These are phyloP conservation scores for Malus sieversii DNA, from an alignment of 306 rosid genomes.

Conservation along the genomic window DNA sequence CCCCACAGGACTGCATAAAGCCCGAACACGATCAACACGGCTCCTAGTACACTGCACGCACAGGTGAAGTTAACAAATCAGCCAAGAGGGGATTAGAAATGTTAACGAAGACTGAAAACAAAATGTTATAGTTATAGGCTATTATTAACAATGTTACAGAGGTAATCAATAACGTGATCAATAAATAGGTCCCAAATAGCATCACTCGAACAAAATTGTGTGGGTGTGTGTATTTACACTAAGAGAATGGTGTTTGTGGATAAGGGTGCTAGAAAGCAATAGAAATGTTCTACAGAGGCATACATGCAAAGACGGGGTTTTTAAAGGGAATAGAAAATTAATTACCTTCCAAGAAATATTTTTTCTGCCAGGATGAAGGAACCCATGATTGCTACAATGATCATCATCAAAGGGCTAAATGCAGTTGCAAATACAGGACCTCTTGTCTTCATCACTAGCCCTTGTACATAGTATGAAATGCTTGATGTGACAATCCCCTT, in stretches of 20 bases:
- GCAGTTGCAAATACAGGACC: constrained; percentile 95
- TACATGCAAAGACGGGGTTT: background rate
- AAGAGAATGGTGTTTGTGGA: too few species aligned
- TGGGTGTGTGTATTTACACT: background rate
- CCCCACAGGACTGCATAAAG: constrained; percentile 89
- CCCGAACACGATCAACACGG: constrained; percentile 61
- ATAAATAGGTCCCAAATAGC: background rate
- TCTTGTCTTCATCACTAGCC: constrained; percentile 66
- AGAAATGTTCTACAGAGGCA: too few species aligned
- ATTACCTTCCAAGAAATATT: constrained; percentile 77
- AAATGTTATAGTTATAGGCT: background rate
- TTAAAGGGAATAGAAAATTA: background rate
- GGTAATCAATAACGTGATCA: background rate
- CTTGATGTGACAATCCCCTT: constrained; percentile 88
- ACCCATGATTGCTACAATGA: constrained; percentile 77
- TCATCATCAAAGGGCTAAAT: constrained; percentile 94
- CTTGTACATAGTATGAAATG: constrained; percentile 73
- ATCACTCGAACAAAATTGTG: background rate
- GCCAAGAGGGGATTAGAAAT: background rate
- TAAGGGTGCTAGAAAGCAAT: too few species aligned
- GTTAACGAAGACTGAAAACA: background rate
- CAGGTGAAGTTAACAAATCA: background rate
- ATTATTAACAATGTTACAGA: too few species aligned
- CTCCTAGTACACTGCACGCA: constrained; percentile 53
- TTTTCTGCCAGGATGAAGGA: constrained; percentile 65